Conservation (phyloP, 2,329 filamentous ascomycete species). For the Colletotrichum sp. region DNA sequence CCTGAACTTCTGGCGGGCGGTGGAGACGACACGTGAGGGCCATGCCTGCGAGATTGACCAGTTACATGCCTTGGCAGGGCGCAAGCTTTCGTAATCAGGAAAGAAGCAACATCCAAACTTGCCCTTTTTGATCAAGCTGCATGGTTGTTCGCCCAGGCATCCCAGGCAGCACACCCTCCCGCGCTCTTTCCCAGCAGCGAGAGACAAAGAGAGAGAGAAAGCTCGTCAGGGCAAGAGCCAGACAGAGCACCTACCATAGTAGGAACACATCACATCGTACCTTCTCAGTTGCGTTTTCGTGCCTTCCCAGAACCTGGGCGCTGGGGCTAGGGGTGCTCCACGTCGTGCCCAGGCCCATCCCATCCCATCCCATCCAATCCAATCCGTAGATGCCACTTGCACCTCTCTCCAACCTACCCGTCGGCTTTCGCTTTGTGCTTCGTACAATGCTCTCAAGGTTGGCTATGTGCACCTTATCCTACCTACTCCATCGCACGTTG, state of each 20-base stretch:
- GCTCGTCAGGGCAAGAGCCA: background rate
- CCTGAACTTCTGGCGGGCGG: background rate
- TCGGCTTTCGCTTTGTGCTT: background rate
- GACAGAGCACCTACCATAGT: background rate
- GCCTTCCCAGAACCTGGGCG: conserved; percentile 9
- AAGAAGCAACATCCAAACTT: conserved; percentile 2
- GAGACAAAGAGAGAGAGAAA: background rate
- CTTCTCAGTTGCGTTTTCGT: background rate
- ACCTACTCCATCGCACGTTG: background rate
- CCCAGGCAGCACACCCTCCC: conserved; percentile 12
- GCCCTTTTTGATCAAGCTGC: conserved; percentile 1
- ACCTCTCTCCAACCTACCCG: background rate
- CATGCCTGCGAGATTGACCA: background rate
- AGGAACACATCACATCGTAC: background rate
- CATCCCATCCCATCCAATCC: background rate
- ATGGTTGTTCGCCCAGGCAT: conserved; percentile 2
- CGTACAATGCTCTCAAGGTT: background rate
- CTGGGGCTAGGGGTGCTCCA: conserved; percentile 2
- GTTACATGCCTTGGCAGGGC: conserved; percentile 3
- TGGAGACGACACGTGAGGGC: conserved; percentile 6
- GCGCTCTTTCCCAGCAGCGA: background rate
- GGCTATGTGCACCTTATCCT: background rate
- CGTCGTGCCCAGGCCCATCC: background rate
- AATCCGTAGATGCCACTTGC: background rate
- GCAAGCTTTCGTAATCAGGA: conserved; percentile 12